Conservation (phyloP, 2,329 filamentous ascomycete genomes). For the Penicillium sp. region DNA sequence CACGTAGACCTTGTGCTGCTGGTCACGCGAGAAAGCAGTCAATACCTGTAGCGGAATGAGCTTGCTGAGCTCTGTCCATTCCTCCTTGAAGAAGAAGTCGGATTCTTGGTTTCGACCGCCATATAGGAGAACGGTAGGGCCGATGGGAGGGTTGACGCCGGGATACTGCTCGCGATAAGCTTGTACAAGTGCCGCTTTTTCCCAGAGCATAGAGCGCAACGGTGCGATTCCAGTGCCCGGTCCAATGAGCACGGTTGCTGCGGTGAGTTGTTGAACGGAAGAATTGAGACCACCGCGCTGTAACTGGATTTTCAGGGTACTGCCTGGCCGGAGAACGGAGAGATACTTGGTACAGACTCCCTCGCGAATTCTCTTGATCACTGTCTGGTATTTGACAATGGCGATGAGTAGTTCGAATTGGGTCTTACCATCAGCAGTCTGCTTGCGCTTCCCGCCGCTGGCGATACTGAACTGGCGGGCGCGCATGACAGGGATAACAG, state of each 20-base stretch:
- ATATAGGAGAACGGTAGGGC: constrained; percentile 68
- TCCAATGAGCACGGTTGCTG: constrained; percentile 72
- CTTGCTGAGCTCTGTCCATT: constrained; percentile 61
- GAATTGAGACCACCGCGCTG: constrained; percentile 54
- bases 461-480: constrained; percentile 93
- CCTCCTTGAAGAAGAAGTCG: constrained; percentile 78
- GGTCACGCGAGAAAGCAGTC: constrained; percentile 70
- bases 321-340: constrained; percentile 59
- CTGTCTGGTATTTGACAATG: constrained; percentile 86
- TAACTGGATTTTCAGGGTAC: constrained; percentile 59
- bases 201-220: constrained; percentile 75
- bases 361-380: constrained; percentile 77
- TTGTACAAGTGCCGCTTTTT: constrained; percentile 55
- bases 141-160: constrained; percentile 31
- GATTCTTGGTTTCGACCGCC: constrained; percentile 72
- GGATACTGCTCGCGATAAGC: constrained; percentile 31
- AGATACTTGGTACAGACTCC: constrained; percentile 91
- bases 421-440: constrained; percentile 40
- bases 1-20: constrained; percentile 64
- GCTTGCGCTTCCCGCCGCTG: constrained; percentile 60
- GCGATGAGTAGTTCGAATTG: constrained; percentile 74
- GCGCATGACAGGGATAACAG: constrained; percentile 77
- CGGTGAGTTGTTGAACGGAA: constrained; percentile 47
- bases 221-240: constrained; percentile 87
- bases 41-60: constrained; percentile 53